Evolutionary conservation across 306 rosid species (phyloP).

Genomic region (Datisca glomerata): DNA sequence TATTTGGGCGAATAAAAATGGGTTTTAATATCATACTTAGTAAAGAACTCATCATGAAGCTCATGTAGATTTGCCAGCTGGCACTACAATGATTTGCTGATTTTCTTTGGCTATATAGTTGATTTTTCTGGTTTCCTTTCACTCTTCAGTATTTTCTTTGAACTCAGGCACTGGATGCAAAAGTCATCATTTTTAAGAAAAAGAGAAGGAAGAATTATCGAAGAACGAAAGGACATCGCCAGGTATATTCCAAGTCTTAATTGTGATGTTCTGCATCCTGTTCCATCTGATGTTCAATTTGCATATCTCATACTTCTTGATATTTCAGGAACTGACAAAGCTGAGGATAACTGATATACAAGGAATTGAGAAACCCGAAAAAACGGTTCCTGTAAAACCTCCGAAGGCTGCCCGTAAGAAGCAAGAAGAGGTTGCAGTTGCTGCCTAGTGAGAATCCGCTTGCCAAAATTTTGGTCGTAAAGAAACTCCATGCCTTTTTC

Average conservation of each 20-base stretch:
- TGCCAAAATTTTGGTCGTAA: neutral
- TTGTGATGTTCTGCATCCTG: neutral
- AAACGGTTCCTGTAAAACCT: conserved; percentile 27
- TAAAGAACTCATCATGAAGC: too few relatives aligned
- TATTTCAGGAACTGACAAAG: conserved; percentile 74
- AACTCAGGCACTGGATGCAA: conserved; percentile 65
- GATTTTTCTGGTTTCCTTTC: neutral
- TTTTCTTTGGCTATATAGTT: too few relatives aligned
- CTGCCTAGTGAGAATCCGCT: conserved; percentile 2
- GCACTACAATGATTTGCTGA: too few relatives aligned
- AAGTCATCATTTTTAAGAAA: conserved; percentile 78
- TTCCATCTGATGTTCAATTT: conserved; percentile 5
- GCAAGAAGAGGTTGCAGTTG: conserved; percentile 9
- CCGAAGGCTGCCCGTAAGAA: conserved; percentile 41
- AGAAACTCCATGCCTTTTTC: too few relatives aligned
- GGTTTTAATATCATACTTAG: too few relatives aligned
- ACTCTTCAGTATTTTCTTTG: neutral
- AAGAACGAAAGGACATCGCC: conserved; percentile 81
- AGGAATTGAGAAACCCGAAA: conserved; percentile 67
- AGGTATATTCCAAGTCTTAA: conserved; percentile 30
- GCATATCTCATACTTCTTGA: conserved; percentile 11
- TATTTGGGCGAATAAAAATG: too few relatives aligned
- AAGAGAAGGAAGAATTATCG: conserved; percentile 94
- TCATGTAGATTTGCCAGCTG: too few relatives aligned
- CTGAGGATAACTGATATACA: conserved; percentile 79